These are phyloP conservation scores for Persicaria maculosa DNA, from an alignment of 148 eudicot species.

Conservation along the genomic window DNA sequence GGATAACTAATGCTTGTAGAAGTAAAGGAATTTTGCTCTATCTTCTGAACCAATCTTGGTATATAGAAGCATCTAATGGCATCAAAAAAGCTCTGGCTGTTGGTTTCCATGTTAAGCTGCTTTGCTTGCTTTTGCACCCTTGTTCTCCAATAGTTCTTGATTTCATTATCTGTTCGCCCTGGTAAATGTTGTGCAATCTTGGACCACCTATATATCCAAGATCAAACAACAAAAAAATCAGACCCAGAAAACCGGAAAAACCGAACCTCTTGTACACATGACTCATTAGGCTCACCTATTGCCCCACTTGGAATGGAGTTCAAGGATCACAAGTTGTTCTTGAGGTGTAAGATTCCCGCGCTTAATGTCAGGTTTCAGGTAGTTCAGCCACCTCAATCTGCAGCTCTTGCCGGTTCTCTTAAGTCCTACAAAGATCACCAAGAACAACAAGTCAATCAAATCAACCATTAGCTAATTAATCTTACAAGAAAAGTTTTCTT, in stretches of 20 bases:
- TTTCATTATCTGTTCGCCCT: slow-evolving; percentile 67
- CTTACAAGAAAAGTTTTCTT: background rate
- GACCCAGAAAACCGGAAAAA: background rate
- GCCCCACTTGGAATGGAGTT: slow-evolving; percentile 81
- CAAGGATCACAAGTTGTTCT: slow-evolving; percentile 68
- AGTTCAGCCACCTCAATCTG: slow-evolving; percentile 80
- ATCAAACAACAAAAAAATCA: background rate
- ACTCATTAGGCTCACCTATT: slow-evolving; percentile 40
- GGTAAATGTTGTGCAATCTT: slow-evolving; percentile 62
- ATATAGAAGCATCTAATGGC: slow-evolving; percentile 40
- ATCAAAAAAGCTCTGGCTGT: slow-evolving; percentile 27
- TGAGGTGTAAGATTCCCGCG: slow-evolving; percentile 72
- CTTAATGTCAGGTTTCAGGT: slow-evolving; percentile 72
- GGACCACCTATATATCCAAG: slow-evolving; percentile 42
- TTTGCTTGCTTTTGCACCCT: slow-evolving; percentile 69
- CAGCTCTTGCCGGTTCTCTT: slow-evolving; percentile 91
- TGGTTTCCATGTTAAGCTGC: slow-evolving; percentile 13
- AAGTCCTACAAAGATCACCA: slow-evolving; percentile 34
- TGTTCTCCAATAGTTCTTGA: slow-evolving; percentile 74
- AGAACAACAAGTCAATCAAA: background rate
- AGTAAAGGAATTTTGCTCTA: slow-evolving; percentile 19
- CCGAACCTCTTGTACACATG: background rate
- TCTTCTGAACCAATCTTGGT: slow-evolving; percentile 53
- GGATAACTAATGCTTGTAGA: background rate
- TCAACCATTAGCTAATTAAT: background rate